Base-by-base conservation (phyloP, 352 stramenopile species). In the Saprolegnia diclina region DNA sequence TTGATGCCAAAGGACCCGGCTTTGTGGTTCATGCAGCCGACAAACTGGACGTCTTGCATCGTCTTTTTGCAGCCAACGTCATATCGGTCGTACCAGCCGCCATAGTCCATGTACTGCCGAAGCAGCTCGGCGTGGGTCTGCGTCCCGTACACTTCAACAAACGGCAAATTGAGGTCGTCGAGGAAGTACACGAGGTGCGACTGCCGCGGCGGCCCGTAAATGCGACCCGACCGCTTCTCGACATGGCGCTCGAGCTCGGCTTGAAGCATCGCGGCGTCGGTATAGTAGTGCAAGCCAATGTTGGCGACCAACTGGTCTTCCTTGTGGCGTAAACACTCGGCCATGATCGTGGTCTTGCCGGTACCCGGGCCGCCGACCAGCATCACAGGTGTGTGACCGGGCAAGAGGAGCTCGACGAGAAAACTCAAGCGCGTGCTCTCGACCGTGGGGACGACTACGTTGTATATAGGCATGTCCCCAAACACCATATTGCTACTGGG, bases 11-110 rank as follows among this genome's bases (percentile, higher is more conserved):
- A 97, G 1, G 87, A 94, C 0, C 91, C 91, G 0, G 84, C 81
- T 55, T 96, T 97, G 68, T 91, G 86, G 73, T 97, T 97, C 92
- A 97, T 97, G 16, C 79, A 87, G 1, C 74, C 76, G 13, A 97
- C 64, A 26, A 97, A 87, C 63, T 97, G 89, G 5, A 95, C 80
- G 40, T 97, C 92, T 18, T 95, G 77, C 32, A 98, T 92, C 0
- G 80, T 76, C 50, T 95, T 97, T 73, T 95, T 96, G 42, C 90
- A 75, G 0, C 81, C 78, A 0, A 96, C 72, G 46, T 98, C 90
- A 7, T 83, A 74, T 0, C 91, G 87, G 66, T 98, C 92, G 64
- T 93, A 98, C 90, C 90, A 97, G 21, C 83, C 80, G 14, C 78
- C 77, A 64, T 97, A 97, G 65, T 98, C 92, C 77, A 97, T 94